phyloP scores from a whole-genome alignment of 2,329 filamentous ascomycete genomes.

The Alternaria gaisen region DNA sequence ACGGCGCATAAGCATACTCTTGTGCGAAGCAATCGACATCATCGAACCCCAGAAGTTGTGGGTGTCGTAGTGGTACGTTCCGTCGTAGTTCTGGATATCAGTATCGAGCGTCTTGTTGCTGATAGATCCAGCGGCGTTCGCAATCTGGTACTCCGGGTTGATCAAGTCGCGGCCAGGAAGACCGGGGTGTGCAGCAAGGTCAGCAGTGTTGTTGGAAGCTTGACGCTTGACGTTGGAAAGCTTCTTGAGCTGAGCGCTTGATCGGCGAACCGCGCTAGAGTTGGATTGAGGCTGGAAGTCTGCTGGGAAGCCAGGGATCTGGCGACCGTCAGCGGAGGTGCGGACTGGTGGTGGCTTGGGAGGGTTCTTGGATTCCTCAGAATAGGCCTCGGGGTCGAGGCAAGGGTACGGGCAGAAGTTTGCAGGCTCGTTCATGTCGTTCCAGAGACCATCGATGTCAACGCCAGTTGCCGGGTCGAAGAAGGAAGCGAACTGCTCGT shows the following conservation, averaged over 20 bases:
- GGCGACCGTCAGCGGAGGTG: slow-evolving; percentile 62
- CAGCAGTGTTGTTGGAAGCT: slow-evolving; percentile 47
- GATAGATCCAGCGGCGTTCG: slow-evolving; percentile 59
- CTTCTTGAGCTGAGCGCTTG: slow-evolving; percentile 12
- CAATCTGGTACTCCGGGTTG: slow-evolving; percentile 71
- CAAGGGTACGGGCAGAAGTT: slow-evolving; percentile 59
- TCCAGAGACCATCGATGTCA: slow-evolving; percentile 77
- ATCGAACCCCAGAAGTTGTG: slow-evolving; percentile 79
- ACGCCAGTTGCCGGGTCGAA: slow-evolving; percentile 71
- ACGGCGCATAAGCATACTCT: slow-evolving; percentile 72
- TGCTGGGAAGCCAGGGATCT: slow-evolving; percentile 73
- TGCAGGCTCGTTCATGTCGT: slow-evolving; percentile 51
- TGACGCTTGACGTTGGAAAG: slow-evolving; percentile 16
- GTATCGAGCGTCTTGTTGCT: slow-evolving; percentile 67
- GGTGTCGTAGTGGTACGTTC: slow-evolving; percentile 74
- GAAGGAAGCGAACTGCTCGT: slow-evolving; percentile 71
- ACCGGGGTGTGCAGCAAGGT: slow-evolving; percentile 55
- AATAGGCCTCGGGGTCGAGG: slow-evolving; percentile 49
- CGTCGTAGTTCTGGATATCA: slow-evolving; percentile 72
- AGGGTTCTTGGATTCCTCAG: slow-evolving; percentile 60
- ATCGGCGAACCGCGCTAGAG: slow-evolving; percentile 21
- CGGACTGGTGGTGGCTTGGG: slow-evolving; percentile 71
- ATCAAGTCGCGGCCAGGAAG: slow-evolving; percentile 71
- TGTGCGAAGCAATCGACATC: slow-evolving; percentile 73
- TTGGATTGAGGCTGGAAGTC: slow-evolving; percentile 67